phyloP scores from a whole-genome alignment of 305 asterid genomes.

The Solanum chacoense region DNA sequence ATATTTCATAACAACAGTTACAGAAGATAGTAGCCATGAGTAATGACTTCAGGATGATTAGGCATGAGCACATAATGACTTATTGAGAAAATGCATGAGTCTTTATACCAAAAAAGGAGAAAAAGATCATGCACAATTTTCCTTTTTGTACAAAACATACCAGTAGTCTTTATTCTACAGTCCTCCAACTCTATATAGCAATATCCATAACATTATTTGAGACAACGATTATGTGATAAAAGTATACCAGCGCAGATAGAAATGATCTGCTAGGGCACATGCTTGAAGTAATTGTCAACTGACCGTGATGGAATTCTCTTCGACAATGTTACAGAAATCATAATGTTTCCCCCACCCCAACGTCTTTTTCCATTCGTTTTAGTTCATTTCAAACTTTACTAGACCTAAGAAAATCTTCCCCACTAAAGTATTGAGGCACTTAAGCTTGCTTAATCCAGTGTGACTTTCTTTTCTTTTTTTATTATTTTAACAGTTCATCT shows the following conservation, averaged over 20 bases:
- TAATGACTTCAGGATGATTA: background rate
- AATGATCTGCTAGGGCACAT: background rate
- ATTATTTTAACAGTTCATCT: background rate
- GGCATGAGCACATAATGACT: background rate
- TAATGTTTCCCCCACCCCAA: background rate
- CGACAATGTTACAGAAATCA: background rate
- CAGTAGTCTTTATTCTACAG: background rate
- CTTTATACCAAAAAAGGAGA: background rate
- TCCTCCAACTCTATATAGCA: background rate
- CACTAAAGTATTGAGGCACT: background rate
- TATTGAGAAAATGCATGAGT: background rate
- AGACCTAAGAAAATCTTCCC: background rate
- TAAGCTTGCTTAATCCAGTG: background rate
- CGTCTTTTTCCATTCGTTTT: background rate
- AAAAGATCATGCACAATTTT: background rate
- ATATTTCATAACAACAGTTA: background rate
- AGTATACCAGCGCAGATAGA: background rate
- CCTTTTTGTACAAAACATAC: background rate
- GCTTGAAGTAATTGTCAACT: background rate
- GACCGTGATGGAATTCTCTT: background rate
- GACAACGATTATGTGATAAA: background rate
- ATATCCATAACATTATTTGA: background rate
- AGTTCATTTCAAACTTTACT: background rate
- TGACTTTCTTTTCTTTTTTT: background rate
- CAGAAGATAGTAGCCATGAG: background rate